These are phyloP conservation scores for Pyrenochaeta sp. DNA, from an alignment of 2,329 filamentous ascomycete genomes.

Conservation along the genomic window DNA sequence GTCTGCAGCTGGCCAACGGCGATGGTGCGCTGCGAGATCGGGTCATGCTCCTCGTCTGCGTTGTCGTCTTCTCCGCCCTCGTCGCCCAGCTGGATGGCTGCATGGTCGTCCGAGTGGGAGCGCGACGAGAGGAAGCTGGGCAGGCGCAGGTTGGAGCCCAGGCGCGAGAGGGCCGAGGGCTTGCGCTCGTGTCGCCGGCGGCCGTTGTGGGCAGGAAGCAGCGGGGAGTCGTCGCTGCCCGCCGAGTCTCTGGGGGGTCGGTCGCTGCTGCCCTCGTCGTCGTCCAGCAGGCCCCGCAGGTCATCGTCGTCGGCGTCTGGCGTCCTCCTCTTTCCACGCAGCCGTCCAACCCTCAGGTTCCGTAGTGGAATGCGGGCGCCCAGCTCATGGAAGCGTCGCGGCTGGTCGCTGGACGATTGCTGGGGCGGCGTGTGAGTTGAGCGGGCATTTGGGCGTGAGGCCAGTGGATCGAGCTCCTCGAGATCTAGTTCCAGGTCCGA, in stretches of 20 bases:
- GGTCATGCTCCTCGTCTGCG: constrained; percentile 58
- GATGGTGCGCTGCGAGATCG: constrained; percentile 75
- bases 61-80: constrained; percentile 50
- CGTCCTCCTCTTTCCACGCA: constrained; percentile 50
- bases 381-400: constrained; percentile 49
- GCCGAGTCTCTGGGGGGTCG: constrained; percentile 64
- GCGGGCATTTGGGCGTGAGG: constrained; percentile 31
- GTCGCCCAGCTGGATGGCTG: constrained; percentile 34
- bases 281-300: constrained; percentile 70
- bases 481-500: constrained; percentile 80
- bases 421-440: constrained; percentile 32
- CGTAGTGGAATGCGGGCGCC: constrained; percentile 72
- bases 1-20: constrained; percentile 77
- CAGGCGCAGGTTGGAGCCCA: constrained; percentile 65
- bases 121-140: constrained; percentile 67
- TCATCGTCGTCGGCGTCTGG: constrained; percentile 69
- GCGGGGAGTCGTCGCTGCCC: constrained; percentile 76
- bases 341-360: constrained; percentile 60
- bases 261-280: constrained; percentile 59
- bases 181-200: constrained; percentile 29
- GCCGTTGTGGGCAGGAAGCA: constrained; percentile 61
- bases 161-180: constrained; percentile 51
- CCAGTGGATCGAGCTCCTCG: constrained; percentile 75
- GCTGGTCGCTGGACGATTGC: constrained; percentile 39
- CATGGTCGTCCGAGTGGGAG: constrained; percentile 26